Base-by-base conservation (phyloP, 352 stramenopile genomes). In the Elongisporangium undulatum region DNA sequence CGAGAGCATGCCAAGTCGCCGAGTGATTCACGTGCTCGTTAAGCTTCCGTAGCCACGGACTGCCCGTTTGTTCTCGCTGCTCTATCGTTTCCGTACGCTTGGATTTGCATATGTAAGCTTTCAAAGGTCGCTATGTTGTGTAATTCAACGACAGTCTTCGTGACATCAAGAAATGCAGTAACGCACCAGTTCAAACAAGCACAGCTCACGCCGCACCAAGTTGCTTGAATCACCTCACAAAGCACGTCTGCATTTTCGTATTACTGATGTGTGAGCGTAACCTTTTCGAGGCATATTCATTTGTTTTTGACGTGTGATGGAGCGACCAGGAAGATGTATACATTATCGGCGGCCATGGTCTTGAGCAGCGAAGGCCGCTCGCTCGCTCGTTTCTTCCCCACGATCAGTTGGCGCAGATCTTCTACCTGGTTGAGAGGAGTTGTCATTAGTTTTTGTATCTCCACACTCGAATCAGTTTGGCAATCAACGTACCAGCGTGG, bases 271-370 rank as follows among this genome's bases (percentile, higher is more conserved):
- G 23, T 26, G 23, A 26, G 23, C n/a, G n/a, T 26, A 26, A 5
- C 23, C 2, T 2, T 26, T 26, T 26, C 2, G 5, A 26, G 23
- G 23, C 23, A 26, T 2, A n/a, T 7, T 57, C 38, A 26, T 26
- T 26, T 26, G 23, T 26, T 26, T 5, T 26, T 26, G 23, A 26
- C 23, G 2, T 67, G 53, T 39, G 65, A 61, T 0, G 72, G 72
- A 8, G 72, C 72, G 26, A 81, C 69, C 13, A 78, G 56, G 59
- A 81, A 81, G 45, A 78, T 75, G 63, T 66, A 76, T 16, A 81
- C 66, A 38, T 81, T 81, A 17, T 66, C 65, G 9, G 54, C 64
- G 6, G 56, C 58, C 6, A 51, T 55, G 4, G 63, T 72, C 19
- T 68, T 59, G 20, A 81, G 58, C 29, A 78, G 55, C 16, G 67